Evolutionary conservation across 2,329 filamentous ascomycete species (phyloP).

Genomic region (Ophiocordyceps camponoti-rufipedis): DNA sequence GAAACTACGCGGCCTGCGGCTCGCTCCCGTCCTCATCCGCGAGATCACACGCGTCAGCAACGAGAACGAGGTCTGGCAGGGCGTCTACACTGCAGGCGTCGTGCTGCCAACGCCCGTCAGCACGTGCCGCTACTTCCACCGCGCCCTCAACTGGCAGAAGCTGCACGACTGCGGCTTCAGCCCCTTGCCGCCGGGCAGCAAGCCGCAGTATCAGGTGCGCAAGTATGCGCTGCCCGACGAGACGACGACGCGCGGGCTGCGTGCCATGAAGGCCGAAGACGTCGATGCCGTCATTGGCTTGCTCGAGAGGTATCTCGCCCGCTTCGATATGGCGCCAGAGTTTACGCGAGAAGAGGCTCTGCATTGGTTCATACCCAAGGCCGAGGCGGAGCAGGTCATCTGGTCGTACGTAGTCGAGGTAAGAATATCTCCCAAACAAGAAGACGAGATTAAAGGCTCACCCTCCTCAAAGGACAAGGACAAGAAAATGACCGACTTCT

Average conservation of each 20-base stretch:
- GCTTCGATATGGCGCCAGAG: constrained; percentile 70
- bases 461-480: constrained; percentile 27
- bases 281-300: constrained; percentile 57
- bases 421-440: constrained; percentile 1
- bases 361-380: constrained; percentile 69
- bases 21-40: constrained; percentile 90
- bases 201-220: constrained; percentile 66
- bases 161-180: constrained; percentile 91
- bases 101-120: constrained; percentile 82
- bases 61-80: constrained; percentile 73
- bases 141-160: constrained; percentile 88
- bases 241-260: constrained; percentile 56
- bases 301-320: constrained; percentile 56
- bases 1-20: constrained; percentile 82
- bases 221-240: constrained; percentile 68
- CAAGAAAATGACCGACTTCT: constrained; percentile 83
- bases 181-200: constrained; percentile 66
- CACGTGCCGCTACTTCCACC: constrained; percentile 90
- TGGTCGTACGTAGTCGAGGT: constrained; percentile 88
- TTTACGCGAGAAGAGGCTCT: constrained; percentile 66
- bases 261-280: constrained; percentile 65
- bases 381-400: constrained; percentile 57
- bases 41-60: constrained; percentile 92
- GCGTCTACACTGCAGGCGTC: constrained; percentile 85
- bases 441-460: neutral